Evolutionary conservation across 1,284 basidiomycete species (phyloP), one percentile per base, ranked within the genome.

Genomic region (Sanguinoderma infundibulare): DNA sequence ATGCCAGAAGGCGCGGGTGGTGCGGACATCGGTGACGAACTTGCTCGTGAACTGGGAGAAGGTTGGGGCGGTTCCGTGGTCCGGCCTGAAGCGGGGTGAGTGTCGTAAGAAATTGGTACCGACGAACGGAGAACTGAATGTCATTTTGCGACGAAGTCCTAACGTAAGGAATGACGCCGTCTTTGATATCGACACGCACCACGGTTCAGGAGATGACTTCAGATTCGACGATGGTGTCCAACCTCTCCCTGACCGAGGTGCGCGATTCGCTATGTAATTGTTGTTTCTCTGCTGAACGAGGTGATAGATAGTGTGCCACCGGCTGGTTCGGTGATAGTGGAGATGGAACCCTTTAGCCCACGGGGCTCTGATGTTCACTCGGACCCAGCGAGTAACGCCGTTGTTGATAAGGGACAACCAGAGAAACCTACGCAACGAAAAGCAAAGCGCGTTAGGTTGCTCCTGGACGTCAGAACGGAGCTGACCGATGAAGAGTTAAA

Each of bases 401-500:
- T 42, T 0, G 59, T 57, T 10, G 50, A 40, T 14, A 52, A 50
- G 4, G 20, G 30, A 70, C 69, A 82, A 76, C 69, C 52, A 60
- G 50, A 83, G 80, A 71, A 77, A 72, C 22, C 78, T 77, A 53
- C 66, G 4, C 66, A 64, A 44, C 73, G 69, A 59, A 77, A 72
- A 57, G 46, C 68, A 7, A 81, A 79, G 64, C 75, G 76, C n/a
- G 74, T 75, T 10, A 66, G 75, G 34, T 55, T 78, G 9, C 66
- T 80, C 2, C 60, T 93, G 5, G 92, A 94, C 73, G 74, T 79
- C 6, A 81, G 89, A 61, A 93, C 85, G 5, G 91, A 94, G 70
- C 75, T 94, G 30, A 90, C 90, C 3, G 90, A 93, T 61, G 87
- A 90, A 15, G 91, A 93, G 74, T 75, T 94, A 40, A 90, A 87